Conservation (phyloP, 345 rosid species). For the Melaleuca quinquenervia region DNA sequence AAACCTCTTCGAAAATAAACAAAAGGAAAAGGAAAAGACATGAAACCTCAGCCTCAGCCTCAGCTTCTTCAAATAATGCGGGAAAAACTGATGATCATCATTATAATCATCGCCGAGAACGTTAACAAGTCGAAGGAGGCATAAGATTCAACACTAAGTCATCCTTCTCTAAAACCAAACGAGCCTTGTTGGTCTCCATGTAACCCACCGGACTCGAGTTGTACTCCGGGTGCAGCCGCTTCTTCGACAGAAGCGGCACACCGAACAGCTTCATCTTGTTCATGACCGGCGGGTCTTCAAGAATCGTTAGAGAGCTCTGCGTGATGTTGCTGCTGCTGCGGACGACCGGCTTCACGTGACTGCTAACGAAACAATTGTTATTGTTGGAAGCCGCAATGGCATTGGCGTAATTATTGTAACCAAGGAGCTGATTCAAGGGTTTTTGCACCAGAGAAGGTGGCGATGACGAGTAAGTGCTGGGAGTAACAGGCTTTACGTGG, state of each 20-base stretch:
- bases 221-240: conserved; percentile 49
- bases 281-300: conserved; percentile 8
- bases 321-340: conserved; percentile 6
- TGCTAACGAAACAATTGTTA: conserved; percentile 6
- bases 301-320: conserved; percentile 31
- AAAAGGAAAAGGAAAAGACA: background rate
- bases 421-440: conserved; percentile 35
- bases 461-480: conserved; percentile 50
- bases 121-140: conserved; percentile 57
- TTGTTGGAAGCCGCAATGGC: background rate
- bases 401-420: conserved; percentile 13
- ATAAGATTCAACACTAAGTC: conserved; percentile 77
- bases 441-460: conserved; percentile 19
- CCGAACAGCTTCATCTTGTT: conserved; percentile 69
- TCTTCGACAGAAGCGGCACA: conserved; percentile 53
- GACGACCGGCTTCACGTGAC: conserved; percentile 18
- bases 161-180: conserved; percentile 60
- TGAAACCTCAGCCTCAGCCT: background rate
- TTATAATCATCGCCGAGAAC: background rate
- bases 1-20: conserved; percentile 4
- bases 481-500: conserved; percentile 40
- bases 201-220: conserved; percentile 11
- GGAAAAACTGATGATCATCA: background rate
- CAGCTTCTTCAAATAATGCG: background rate
- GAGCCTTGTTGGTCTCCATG: conserved; percentile 38